Percentiles rank a stretch among this genome's conserved stretches.
Evolutionary conservation across 768 basidiomycete species (phyloP).

Genomic region (Xerocomus brunneocitrinus): DNA sequence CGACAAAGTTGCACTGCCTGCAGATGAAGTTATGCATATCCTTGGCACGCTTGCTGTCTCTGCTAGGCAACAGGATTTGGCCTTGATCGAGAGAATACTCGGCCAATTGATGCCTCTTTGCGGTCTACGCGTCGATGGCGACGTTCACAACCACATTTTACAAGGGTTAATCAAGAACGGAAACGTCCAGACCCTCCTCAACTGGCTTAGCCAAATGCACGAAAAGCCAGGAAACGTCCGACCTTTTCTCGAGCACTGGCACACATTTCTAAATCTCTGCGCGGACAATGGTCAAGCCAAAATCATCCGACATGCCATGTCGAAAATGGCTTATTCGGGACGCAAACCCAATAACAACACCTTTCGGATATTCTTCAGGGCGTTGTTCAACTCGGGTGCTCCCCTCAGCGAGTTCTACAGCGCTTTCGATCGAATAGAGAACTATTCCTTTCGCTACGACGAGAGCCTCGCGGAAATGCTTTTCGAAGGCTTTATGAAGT

Average conservation of each 20-base stretch:
- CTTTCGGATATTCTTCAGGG: constrained; percentile 45
- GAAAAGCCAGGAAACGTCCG: constrained; percentile 41
- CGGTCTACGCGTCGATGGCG: constrained; percentile 40
- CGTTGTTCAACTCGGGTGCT: constrained; percentile 35
- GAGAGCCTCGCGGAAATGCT: constrained; percentile 38
- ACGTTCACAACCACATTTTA: constrained; percentile 47
- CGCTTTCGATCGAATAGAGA: constrained; percentile 46
- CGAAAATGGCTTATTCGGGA: constrained; percentile 36
- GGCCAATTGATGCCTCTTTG: constrained; percentile 45
- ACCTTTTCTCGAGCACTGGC: constrained; percentile 52
- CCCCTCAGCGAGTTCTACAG: constrained; percentile 32
- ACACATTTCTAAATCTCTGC: constrained; percentile 46
- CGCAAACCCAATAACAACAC: constrained; percentile 43
- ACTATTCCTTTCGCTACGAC: constrained; percentile 41
- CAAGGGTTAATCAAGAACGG: constrained; percentile 44
- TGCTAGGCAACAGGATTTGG: constrained; percentile 49
- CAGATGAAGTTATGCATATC: constrained; percentile 33
- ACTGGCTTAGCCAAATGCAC: constrained; percentile 54
- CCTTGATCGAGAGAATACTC: constrained; percentile 50
- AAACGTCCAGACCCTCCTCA: constrained; percentile 39
- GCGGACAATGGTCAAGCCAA: constrained; percentile 24
- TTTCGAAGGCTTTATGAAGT: constrained; percentile 40
- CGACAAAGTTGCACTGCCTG: constrained; percentile 10
- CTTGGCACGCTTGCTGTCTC: constrained; percentile 48
- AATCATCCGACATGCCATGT: constrained; percentile 29